Evolutionary conservation across 2,329 filamentous ascomycete genomes (phyloP), one percentile per base, ranked within the genome.

Genomic region (Claviceps digitariae): DNA sequence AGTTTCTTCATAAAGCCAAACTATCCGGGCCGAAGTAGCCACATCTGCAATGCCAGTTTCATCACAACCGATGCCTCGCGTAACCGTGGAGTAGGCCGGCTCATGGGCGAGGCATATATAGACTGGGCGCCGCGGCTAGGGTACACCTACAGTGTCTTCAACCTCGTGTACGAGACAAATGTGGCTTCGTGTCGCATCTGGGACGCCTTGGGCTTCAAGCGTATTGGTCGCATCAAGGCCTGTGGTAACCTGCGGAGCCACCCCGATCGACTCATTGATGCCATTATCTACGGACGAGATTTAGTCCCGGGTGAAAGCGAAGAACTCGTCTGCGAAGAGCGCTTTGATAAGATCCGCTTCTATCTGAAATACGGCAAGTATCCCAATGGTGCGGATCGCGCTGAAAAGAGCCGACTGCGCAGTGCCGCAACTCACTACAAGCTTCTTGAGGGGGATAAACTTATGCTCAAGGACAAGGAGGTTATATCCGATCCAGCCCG

Each of bases 381-480:
- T 68, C 93, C 93, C 55, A 84, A 85, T 62, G 91, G 90, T 57
- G 90, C 91, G 65, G 90, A 96, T 74, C 82, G 91, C 55, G 90
- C 90, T 54, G 93, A 97, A 70, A 97, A 97, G 79, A 91, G 86
- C 71, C 86, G 91, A 61, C 81, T 98, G 54, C 82, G 93, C 62
- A 95, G 87, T 69, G 90, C 91, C 48, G 90, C 90, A 43, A 95
- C 90, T 21, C 91, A 97, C 70, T 97, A 97, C 74, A 93, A 93
- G 69, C 82, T 96, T 36, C 70, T 82, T 61, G 78, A 81, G 40
- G 78, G 79, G 57, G 87, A 91, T 65, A 88, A 87, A 66, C 76
- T 97, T 59, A 95, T 96, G 88, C 81, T 97, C 63, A 96, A 96
- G 70, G 91, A 91, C 65, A 97, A 97, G 70, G 91, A 97, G 71